Evolutionary conservation across 2,329 filamentous ascomycete genomes (phyloP), one percentile per base, ranked within the genome.

Genomic region (Sclerotiophoma versabilis): DNA sequence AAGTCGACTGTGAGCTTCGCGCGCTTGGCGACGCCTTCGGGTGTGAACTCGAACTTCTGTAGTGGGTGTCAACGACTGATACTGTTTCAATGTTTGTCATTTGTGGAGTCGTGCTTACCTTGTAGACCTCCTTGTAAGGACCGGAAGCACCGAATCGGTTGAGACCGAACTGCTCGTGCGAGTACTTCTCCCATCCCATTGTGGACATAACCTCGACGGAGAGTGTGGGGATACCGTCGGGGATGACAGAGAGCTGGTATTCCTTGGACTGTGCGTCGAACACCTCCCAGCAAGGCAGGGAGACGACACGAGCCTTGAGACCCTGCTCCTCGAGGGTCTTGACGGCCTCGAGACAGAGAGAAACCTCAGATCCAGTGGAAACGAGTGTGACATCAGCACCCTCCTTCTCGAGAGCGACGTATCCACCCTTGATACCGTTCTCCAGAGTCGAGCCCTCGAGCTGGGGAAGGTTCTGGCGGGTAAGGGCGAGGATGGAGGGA

Each of bases 81-180:
- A 7, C 10, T 52, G 30, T 30, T 2, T 19, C 7, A 22, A 1
- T 36, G 12, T 15, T 10, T n/a, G 11, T 5, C 8, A 12, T 36
- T 12, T 14, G 12, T 5, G 7, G 14, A 10, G 9, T 8, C n/a
- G 15, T 34, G 68, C 77, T 65, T 72, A 79, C 91, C 84, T 91
- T 89, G 86, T 99, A 99, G 58, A 99, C 92, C 72, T 98, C 89
- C 88, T 93, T 93, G 85, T 98, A 98, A 66, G 93, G 89, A 72
- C 93, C 95, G 51, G 91, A 96, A 66, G 93, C 93, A 87, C 95
- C 95, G 80, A 99, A 99, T 77, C 95, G 87, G 89, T 99, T 99
- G 66, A 99, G 87, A 77, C 95, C 95, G 74, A 99, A 99, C 83
- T 99, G 95, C 87, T 99, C 95, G 81, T 99, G 93, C 56, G 92